A percentile compares a stretch with the other conserved stretches of the same genome.
phyloP scores from a whole-genome alignment of 257 asterid species.

The Solanum ossicruentum region DNA sequence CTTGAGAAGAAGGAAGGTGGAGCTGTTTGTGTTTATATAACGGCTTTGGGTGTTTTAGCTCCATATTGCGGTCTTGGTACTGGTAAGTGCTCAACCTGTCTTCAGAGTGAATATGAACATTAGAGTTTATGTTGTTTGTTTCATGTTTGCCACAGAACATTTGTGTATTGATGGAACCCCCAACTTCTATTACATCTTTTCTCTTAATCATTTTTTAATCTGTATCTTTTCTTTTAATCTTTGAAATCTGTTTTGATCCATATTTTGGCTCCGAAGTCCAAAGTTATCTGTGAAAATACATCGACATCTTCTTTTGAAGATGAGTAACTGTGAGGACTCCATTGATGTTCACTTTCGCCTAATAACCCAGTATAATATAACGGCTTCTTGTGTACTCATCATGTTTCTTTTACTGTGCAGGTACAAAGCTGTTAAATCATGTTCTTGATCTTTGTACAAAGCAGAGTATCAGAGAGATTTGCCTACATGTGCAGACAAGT shows the following conservation, averaged over 20 bases:
- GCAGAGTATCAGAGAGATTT: conserved; percentile 76
- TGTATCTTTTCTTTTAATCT: not conserved
- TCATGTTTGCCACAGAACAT: not conserved
- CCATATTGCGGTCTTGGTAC: conserved; percentile 41
- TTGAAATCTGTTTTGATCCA: not conserved
- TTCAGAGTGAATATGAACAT: not conserved
- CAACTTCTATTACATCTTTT: not conserved
- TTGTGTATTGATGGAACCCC: not conserved
- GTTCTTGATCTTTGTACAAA: conserved; percentile 66
- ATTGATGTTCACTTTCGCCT: not conserved
- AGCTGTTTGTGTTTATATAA: conserved; percentile 64
- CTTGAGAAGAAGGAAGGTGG: conserved; percentile 91
- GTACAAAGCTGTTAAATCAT: conserved; percentile 68
- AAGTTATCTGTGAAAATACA: not conserved
- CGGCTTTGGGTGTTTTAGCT: conserved; percentile 61
- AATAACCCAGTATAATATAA: not conserved
- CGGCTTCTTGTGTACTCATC: not conserved
- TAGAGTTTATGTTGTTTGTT: not conserved
- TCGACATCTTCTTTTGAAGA: not conserved
- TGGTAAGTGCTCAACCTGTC: conserved; percentile 16
- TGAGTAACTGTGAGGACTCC: not conserved
- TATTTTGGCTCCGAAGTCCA: not conserved
- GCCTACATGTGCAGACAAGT: conserved; percentile 90
- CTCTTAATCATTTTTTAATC: not conserved
- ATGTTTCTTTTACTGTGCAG: conserved; percentile 19